A percentile compares a stretch with the other conserved stretches of the same genome.
Conservation (phyloP, 169 alveolate species). For the Haemoproteus tartakovskyi region DNA sequence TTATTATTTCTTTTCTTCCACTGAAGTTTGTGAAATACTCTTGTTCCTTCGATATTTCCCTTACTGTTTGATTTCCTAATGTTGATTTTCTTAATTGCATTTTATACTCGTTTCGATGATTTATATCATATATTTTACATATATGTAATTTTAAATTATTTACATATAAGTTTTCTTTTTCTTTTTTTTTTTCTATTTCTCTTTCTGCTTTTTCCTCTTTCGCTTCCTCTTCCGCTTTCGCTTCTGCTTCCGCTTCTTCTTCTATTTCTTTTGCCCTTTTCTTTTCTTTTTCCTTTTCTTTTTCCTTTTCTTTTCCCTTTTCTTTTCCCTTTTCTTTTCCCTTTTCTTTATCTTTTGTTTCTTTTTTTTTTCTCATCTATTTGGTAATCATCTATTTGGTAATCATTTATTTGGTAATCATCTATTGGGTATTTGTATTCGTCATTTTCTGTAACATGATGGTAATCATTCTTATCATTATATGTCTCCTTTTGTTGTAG, state of each 20-base stretch:
- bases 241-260: not conserved
- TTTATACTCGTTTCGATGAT: constrained; percentile 33
- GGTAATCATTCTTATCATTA: too few species aligned
- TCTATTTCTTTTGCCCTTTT: not conserved
- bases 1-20: constrained; percentile 42
- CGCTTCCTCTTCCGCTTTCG: not conserved
- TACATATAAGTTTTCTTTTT: not conserved
- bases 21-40: constrained; percentile 34
- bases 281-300: not conserved
- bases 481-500: not conserved
- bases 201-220: not conserved
- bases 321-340: not conserved
- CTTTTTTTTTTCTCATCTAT: not conserved
- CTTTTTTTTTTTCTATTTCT: not conserved
- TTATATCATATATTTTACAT: constrained; percentile 34
- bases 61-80: not conserved
- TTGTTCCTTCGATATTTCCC: not conserved
- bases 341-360: not conserved
- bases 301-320: too few species aligned
- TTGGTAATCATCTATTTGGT: too few species aligned
- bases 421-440: too few species aligned
- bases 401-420: too few species aligned
- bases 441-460: too few species aligned
- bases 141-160: constrained; percentile 14
- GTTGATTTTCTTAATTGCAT: not conserved